phyloP scores from a whole-genome alignment of 306 rosid species.

The Hippophae tibetana region DNA sequence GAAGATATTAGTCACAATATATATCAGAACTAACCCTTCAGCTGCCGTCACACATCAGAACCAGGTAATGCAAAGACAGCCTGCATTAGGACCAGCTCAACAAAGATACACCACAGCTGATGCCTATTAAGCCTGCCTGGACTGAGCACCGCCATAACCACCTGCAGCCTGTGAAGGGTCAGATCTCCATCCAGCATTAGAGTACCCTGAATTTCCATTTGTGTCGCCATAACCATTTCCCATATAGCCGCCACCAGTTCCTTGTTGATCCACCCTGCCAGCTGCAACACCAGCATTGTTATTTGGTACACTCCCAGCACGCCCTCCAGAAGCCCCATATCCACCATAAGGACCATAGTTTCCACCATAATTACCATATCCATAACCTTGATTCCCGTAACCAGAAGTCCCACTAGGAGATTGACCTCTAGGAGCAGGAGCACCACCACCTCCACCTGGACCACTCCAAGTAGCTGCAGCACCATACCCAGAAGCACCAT shows the following conservation, averaged over 20 bases:
- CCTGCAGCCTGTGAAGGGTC: slow-evolving; percentile 40
- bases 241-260: slow-evolving; percentile 30
- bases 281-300: slow-evolving; percentile 19
- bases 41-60: no score
- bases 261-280: slow-evolving; percentile 31
- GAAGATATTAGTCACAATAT: no score
- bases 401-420: slow-evolving; percentile 48
- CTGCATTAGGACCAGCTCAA: no score
- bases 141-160: slow-evolving; percentile 41
- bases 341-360: slow-evolving; percentile 35
- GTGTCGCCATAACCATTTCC: slow-evolving; percentile 44
- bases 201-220: slow-evolving; percentile 41
- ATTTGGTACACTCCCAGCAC: slow-evolving; percentile 27
- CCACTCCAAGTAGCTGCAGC: slow-evolving; percentile 42
- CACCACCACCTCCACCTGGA: slow-evolving; percentile 30
- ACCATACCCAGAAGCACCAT: slow-evolving; percentile 41
- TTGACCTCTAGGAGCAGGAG: slow-evolving; percentile 49
- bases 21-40: no score
- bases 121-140: slow-evolving; percentile 36
- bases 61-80: no score
- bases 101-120: no score
- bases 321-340: slow-evolving; percentile 34
- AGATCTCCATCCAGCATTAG: slow-evolving; percentile 47
- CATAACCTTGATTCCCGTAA: slow-evolving; percentile 36
- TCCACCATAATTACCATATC: slow-evolving; percentile 33